Evolutionary conservation across 495 filamentous ascomycete species (phyloP), one percentile per base, ranked within the genome.

Genomic region (Aspergillus heteromorphus): DNA sequence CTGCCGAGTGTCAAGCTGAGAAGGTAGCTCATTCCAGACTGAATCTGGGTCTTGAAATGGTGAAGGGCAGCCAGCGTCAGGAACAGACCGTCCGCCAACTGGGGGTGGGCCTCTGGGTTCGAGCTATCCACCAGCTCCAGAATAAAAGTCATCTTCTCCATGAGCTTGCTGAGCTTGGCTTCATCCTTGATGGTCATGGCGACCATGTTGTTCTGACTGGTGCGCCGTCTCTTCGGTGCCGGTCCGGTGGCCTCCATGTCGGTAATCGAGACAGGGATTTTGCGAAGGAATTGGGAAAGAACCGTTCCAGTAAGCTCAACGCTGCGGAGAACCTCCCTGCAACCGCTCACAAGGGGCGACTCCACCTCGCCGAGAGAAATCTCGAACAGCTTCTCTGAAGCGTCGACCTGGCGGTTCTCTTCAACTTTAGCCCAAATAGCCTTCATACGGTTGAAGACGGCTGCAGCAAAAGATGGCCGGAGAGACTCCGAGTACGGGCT

Each of bases 91-190:
- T 80, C 80, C 3, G 95, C 77, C 30, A 98, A 72, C 59, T 88
- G 78, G 0, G 86, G 83, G 60, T 92, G 85, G 16, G 80, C 74
- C 55, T 83, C 83, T 1, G 87, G 84, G 16, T 79, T 78, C 18
- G 90, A 92, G 45, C 77, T 80, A 58, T 96, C 90, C 11, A 97
- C 76, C 11, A 97, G 72, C 64, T 97, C 90, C 3, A 96, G 74
- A n/a, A 96, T 87, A 58, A 96, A 84, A 2, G 89, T 96, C 50
- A 88, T 79, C 64, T 85, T 86, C 59, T 80, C 82, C 60, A 96
- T 76, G 6, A 82, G 75, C 36, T 78, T 75, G 54, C 77, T 77
- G 18, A 89, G 65, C 51, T 87, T 81, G 10, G 77, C 67, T 27
- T 79, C 70, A 57, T 78, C 69, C 45, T 69, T 72, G 14, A 70